Evolutionary conservation across 2,329 filamentous ascomycete species (phyloP), one percentile per base, ranked within the genome.

Genomic region (Teratosphaeria epicoccoides): DNA sequence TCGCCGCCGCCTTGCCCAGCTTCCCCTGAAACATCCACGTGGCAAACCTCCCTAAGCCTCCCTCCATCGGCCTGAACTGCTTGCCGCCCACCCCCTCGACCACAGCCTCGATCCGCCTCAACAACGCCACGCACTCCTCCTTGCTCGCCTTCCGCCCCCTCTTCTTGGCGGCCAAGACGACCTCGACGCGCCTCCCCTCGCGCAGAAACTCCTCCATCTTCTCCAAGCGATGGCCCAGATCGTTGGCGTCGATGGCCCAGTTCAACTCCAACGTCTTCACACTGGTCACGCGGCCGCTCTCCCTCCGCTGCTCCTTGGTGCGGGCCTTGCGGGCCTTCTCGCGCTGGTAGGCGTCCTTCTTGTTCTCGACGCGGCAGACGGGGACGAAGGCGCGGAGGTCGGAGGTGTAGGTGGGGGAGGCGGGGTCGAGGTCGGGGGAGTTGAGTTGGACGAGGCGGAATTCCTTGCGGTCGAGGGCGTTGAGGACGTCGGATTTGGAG

Each of bases 231-330:
- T 87, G 83, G n/a, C 71, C 71, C 49, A 95, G 68, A 71, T 96
- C 90, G 64, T 91, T 79, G 11, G 69, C 64, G 55, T 82, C 83
- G 62, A 95, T 94, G 28, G 84, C 83, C 90, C 90, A 97, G 68
- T 88, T 91, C 61, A 97, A 61, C 71, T 96, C 90, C n/a, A 96
- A 68, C 64, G 84, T 84, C 72, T 96, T 96, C 14, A 69, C 65
- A 57, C 73, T 75, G 29, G 71, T 62, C 20, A 64, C 59, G 53
- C 72, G 70, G 45, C 73, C 72, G 49, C 66, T 71, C 57, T 65
- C 73, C 60, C 70, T 68, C 55, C 72, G 71, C 57, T 70, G 72
- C 55, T 74, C 69, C 55, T 74, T 74, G 43, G 67, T 58, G 47
- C 68, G 66, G 57, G 73, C 68, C 54, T 70, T 68, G 49, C 51